Evolutionary conservation across 2,329 filamentous ascomycete genomes (phyloP).

Genomic region (Hymenoscyphus infarciens): DNA sequence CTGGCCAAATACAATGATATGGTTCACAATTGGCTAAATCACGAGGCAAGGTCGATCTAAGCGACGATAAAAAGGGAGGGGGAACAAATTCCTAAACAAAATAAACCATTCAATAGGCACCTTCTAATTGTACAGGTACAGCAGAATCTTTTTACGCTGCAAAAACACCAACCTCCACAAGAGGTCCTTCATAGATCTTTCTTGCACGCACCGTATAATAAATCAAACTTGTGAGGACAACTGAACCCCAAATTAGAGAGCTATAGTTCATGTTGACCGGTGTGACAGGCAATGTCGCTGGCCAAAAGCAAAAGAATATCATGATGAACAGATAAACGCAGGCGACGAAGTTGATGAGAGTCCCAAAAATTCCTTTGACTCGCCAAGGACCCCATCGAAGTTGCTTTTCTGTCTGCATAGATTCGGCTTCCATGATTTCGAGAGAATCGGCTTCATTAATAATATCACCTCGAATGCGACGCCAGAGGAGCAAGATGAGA

Average conservation of each 20-base stretch:
- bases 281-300: neutral
- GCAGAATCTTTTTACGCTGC: neutral
- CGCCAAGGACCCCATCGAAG: constrained; percentile 9
- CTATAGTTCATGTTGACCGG: constrained; percentile 7
- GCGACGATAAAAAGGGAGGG: no score
- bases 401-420: neutral
- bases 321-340: constrained; percentile 7
- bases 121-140: neutral
- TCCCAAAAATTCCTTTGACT: constrained; percentile 3
- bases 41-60: no score
- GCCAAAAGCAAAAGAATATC: constrained; percentile 7
- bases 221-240: neutral
- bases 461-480: constrained; percentile 8
- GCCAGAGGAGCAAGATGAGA: constrained; percentile 1
- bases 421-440: neutral
- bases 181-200: neutral
- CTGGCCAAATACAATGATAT: no score
- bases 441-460: neutral
- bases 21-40: no score
- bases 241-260: constrained; percentile 1
- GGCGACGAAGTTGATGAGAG: neutral
- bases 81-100: no score
- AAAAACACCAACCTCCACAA: constrained; percentile 8
- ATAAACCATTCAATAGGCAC: no score
- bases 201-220: neutral